These are phyloP conservation scores for Hyaloscypha hepaticicola DNA, from an alignment of 495 filamentous ascomycete genomes.

Conservation along the genomic window DNA sequence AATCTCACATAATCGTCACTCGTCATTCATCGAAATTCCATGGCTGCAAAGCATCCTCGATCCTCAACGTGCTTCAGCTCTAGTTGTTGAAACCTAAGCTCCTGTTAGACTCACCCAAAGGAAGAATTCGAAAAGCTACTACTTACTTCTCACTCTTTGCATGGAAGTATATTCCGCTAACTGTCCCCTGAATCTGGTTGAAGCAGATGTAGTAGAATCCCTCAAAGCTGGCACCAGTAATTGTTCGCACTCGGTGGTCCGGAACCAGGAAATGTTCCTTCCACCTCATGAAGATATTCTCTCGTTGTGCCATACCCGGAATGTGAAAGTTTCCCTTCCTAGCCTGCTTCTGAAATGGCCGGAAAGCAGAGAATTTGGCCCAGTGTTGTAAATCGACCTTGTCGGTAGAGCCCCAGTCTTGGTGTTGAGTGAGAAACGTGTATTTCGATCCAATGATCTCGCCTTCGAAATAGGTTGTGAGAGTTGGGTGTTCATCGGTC, in stretches of 20 bases:
- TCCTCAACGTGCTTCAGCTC: slow-evolving; percentile 86
- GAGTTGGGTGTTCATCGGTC: slow-evolving; percentile 90
- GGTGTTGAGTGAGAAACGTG: slow-evolving; percentile 85
- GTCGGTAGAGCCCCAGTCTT: slow-evolving; percentile 88
- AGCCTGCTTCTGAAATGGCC: slow-evolving; percentile 70
- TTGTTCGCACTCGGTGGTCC: slow-evolving; percentile 85
- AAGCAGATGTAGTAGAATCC: slow-evolving; percentile 99
- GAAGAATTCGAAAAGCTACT: neutral
- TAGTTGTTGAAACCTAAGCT: slow-evolving; percentile 80
- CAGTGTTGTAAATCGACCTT: slow-evolving; percentile 94
- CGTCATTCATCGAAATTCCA: slow-evolving; percentile 83
- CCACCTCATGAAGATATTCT: slow-evolving; percentile 99
- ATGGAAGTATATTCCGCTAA: slow-evolving; percentile 97
- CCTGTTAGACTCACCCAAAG: neutral
- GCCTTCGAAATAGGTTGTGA: slow-evolving; percentile 98
- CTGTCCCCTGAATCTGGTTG: slow-evolving; percentile 80
- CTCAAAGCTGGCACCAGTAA: slow-evolving; percentile 93
- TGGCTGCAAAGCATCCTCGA: slow-evolving; percentile 77
- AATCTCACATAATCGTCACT: slow-evolving; percentile 16
- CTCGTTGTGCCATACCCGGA: slow-evolving; percentile 75
- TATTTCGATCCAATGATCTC: slow-evolving; percentile 97
- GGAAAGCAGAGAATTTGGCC: slow-evolving; percentile 85
- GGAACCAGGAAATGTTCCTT: slow-evolving; percentile 98
- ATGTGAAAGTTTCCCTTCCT: slow-evolving; percentile 55
- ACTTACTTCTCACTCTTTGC: slow-evolving; percentile 93